A percentile compares a stretch with the other conserved stretches of the same genome.
These are phyloP conservation scores for Arachis hypogaea DNA, from an alignment of 306 rosid species.

Conservation along the genomic window DNA sequence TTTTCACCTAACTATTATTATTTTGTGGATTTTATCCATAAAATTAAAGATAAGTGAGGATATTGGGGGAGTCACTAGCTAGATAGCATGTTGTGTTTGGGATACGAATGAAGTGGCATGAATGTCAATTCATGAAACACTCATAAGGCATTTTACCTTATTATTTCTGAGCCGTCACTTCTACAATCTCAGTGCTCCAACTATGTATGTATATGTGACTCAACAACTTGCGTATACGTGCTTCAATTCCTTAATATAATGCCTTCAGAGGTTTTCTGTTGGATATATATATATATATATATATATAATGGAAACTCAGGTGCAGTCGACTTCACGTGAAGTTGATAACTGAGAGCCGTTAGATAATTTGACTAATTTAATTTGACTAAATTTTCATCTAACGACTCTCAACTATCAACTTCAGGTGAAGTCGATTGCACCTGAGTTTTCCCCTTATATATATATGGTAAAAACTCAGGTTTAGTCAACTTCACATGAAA, in stretches of 20 bases:
- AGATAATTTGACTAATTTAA: too few relatives aligned
- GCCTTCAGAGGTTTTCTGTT: conserved; percentile 8
- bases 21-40: conserved; percentile 39
- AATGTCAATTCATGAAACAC: conserved; percentile 11
- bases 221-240: conserved; percentile 38
- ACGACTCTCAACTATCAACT: too few relatives aligned
- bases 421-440: too few relatives aligned
- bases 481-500: too few relatives aligned
- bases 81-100: conserved; percentile 28
- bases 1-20: too few relatives aligned
- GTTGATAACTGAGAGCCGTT: too few relatives aligned
- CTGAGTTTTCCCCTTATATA: too few relatives aligned
- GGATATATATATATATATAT: background rate
- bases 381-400: too few relatives aligned
- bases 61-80: conserved; percentile 31
- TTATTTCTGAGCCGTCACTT: conserved; percentile 30
- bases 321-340: too few relatives aligned
- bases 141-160: conserved; percentile 27
- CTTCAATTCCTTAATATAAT: conserved; percentile 2
- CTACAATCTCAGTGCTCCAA: conserved; percentile 42
- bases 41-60: background rate
- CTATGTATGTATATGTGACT: conserved; percentile 28
- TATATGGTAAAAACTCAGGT: too few relatives aligned
- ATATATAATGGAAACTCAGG: too few relatives aligned
- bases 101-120: conserved; percentile 39